A percentile compares a stretch with the other conserved stretches of the same genome.
Conservation (phyloP, 2,329 filamentous ascomycete genomes). For the Fusarium continuum region DNA sequence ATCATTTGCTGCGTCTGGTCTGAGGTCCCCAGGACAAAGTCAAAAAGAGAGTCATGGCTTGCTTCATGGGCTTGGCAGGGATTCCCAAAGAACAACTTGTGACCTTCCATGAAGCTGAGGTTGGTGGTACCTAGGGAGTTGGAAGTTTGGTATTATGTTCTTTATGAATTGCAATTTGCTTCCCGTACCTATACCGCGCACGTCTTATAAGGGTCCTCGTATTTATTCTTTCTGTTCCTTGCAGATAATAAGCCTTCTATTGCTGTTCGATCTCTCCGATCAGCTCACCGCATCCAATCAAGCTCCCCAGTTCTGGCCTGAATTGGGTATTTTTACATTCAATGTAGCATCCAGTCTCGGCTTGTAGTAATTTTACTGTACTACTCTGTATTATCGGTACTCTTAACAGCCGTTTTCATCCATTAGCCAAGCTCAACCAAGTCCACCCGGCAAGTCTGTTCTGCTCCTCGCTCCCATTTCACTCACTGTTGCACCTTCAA, state of each 20-base stretch:
- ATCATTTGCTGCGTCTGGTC: conserved; percentile 24
- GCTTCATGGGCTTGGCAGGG: conserved; percentile 2
- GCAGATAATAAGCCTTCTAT: conserved; percentile 38
- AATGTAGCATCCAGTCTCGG: background rate
- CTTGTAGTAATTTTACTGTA: background rate
- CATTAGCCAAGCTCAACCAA: background rate
- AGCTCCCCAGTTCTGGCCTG: conserved; percentile 2
- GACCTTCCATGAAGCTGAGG: background rate
- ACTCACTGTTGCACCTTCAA: too few species aligned
- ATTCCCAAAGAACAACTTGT: conserved; percentile 5
- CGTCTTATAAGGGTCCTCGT: conserved; percentile 10
- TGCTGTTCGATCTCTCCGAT: conserved; percentile 30
- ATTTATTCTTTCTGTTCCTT: conserved; percentile 14
- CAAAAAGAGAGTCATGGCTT: conserved; percentile 35
- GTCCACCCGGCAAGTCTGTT: background rate
- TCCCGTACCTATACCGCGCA: background rate
- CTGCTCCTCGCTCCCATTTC: background rate
- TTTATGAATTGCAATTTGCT: conserved; percentile 3
- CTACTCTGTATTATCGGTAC: too few species aligned
- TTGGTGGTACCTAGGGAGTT: background rate
- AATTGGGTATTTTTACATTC: conserved; percentile 4
- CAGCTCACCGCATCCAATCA: conserved; percentile 4
- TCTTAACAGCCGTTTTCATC: conserved; percentile 22
- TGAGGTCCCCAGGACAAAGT: conserved; percentile 9
- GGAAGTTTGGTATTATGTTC: too few species aligned